Evolutionary conservation across 2,329 filamentous ascomycete genomes (phyloP).

Genomic region (Microcera coccophila): DNA sequence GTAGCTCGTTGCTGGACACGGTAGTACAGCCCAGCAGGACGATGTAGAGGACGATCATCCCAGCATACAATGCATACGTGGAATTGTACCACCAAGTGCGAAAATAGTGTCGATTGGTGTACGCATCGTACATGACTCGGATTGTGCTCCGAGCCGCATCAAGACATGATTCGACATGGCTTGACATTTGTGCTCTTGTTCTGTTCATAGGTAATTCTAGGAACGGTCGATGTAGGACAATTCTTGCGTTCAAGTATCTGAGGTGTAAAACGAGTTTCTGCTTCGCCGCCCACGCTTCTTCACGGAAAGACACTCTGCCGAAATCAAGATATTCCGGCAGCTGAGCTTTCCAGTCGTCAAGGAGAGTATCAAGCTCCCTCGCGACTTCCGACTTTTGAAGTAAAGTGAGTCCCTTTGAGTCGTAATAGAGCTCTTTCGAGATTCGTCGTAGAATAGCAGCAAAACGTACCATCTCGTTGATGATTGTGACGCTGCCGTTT

Average conservation of each 20-base stretch:
- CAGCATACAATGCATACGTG: slow-evolving; percentile 3
- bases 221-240: slow-evolving; percentile 3
- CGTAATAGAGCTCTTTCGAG: slow-evolving; percentile 2
- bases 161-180: slow-evolving; percentile 3
- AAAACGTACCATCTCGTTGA: slow-evolving; percentile 1
- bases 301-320: slow-evolving; percentile 1
- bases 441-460: slow-evolving; percentile 1
- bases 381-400: neutral
- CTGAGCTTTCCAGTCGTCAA: slow-evolving; percentile 1
- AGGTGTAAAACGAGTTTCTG: slow-evolving; percentile 5
- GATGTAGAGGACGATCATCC: slow-evolving; percentile 4
- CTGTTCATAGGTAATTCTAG: slow-evolving; percentile 1
- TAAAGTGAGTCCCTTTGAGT: neutral
- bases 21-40: slow-evolving; percentile 1
- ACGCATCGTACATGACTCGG: slow-evolving; percentile 1
- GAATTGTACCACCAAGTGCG: slow-evolving; percentile 5
- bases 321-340: neutral
- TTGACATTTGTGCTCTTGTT: slow-evolving; percentile 1
- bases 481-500: slow-evolving; percentile 1
- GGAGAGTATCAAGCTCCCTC: neutral
- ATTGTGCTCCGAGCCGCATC: slow-evolving; percentile 2
- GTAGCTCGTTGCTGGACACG: slow-evolving; percentile 1
- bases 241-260: slow-evolving; percentile 2
- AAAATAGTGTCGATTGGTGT: slow-evolving; percentile 1
- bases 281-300: slow-evolving; percentile 3